phyloP scores from a whole-genome alignment of 139 green algal genomes.

The Chlamydomonas incerta region DNA sequence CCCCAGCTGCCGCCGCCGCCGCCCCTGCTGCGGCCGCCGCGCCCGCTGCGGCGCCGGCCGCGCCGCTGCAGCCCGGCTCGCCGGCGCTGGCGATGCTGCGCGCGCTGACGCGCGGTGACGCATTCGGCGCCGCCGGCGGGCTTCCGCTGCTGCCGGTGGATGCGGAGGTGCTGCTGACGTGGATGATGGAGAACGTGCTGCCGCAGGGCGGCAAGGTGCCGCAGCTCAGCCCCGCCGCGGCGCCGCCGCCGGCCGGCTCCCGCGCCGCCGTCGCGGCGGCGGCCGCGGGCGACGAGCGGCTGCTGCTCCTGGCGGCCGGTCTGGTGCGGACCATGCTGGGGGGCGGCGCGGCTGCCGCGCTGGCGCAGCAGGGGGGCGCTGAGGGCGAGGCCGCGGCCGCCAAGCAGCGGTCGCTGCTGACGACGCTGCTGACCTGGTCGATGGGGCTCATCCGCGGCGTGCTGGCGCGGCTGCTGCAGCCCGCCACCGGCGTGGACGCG shows the following conservation, averaged over 20 bases:
- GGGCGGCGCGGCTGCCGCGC: background rate
- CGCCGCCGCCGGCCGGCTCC: background rate
- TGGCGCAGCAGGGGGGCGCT: too few relatives aligned
- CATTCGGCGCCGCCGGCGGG: background rate
- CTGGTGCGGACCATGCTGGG: constrained; percentile 28
- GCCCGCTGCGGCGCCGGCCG: too few relatives aligned
- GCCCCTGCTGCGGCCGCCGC: too few relatives aligned
- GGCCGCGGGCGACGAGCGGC: constrained; percentile 12
- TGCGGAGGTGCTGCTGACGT: constrained; percentile 14
- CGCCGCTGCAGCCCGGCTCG: background rate
- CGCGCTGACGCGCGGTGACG: constrained; percentile 12
- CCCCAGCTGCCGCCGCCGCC: background rate
- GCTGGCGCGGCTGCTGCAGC: constrained; percentile 23
- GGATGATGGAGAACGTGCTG: constrained; percentile 27
- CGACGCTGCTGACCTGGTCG: constrained; percentile 21
- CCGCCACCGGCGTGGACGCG: background rate
- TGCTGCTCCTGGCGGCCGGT: constrained; percentile 35
- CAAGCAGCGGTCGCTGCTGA: constrained; percentile 5
- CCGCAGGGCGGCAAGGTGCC: constrained; percentile 5
- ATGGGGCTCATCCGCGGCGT: background rate
- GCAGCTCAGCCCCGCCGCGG: too few relatives aligned
- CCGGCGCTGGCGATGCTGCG: constrained; percentile 19
- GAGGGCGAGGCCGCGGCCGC: background rate
- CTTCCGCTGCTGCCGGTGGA: constrained; percentile 36
- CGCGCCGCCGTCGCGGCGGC: background rate